phyloP scores from a whole-genome alignment of 2,329 filamentous ascomycete species.

The Cladorrhinum sp. region DNA sequence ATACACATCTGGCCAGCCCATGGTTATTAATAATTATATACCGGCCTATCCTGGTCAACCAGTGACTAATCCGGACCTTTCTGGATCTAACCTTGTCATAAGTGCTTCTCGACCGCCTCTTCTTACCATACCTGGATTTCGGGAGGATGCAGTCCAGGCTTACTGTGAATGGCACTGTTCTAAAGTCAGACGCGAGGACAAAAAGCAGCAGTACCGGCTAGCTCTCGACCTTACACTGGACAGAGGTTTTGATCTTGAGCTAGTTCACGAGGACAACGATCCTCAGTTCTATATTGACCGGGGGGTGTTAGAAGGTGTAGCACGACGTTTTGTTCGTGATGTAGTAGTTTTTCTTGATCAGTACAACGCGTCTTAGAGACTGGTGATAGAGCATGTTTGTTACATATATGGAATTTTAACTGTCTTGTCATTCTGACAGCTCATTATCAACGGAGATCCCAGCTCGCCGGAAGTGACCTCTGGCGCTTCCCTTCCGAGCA shows the following conservation, averaged over 20 bases:
- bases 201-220: constrained; percentile 10
- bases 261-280: neutral
- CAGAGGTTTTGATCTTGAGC: neutral
- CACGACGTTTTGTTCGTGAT: no score
- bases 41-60: constrained; percentile 3
- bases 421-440: neutral
- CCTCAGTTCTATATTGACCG: neutral
- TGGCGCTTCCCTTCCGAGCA: constrained; percentile 1
- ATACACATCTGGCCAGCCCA: neutral
- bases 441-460: neutral
- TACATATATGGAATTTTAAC: neutral
- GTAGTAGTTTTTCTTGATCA: neutral
- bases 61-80: neutral
- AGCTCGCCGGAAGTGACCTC: constrained; percentile 1
- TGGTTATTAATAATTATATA: constrained; percentile 17
- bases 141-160: constrained; percentile 10
- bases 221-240: constrained; percentile 8
- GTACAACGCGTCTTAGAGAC: neutral
- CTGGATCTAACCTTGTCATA: neutral
- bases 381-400: neutral
- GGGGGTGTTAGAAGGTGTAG: neutral
- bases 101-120: neutral
- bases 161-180: constrained; percentile 15
- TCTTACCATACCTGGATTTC: constrained; percentile 10
- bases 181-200: constrained; percentile 5